Percentiles rank a stretch among this genome's conserved stretches.
Conservation (phyloP, 441 rosid genomes). For the Raphanus hybrid region DNA sequence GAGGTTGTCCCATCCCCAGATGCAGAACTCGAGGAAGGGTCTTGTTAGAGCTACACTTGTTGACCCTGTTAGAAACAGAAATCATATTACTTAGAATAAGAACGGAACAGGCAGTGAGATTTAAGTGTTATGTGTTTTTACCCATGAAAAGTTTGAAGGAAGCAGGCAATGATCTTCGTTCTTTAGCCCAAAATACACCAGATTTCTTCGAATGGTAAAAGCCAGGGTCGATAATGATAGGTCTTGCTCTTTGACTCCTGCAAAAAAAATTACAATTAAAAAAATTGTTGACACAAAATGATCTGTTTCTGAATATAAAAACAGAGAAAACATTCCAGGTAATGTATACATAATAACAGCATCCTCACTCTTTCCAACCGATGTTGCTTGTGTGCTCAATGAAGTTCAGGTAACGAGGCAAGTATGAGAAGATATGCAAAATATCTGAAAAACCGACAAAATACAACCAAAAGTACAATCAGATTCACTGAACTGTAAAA, state of each 20-base stretch:
- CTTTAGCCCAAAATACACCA: constrained; percentile 86
- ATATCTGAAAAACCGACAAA: constrained; percentile 70
- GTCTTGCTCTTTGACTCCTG: constrained; percentile 90
- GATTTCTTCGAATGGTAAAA: constrained; percentile 85
- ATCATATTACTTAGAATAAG: neutral
- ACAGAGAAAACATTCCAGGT: constrained; percentile 14
- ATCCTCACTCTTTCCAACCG: constrained; percentile 94
- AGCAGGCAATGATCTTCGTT: constrained; percentile 82
- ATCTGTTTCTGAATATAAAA: neutral
- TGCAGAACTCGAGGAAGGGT: constrained; percentile 79
- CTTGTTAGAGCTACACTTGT: constrained; percentile 65
- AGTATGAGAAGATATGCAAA: constrained; percentile 82
- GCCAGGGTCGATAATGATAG: constrained; percentile 87
- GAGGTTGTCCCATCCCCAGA: constrained; percentile 96
- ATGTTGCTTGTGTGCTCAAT: constrained; percentile 87
- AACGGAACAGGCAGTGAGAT: neutral
- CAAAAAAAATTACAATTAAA: constrained; percentile 23
- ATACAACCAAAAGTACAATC: constrained; percentile 10
- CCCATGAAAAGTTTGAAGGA: constrained; percentile 87
- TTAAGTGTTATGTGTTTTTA: constrained; percentile 39
- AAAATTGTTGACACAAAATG: neutral
- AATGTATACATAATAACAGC: constrained; percentile 36
- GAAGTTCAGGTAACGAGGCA: constrained; percentile 91
- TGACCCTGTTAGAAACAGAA: too few relatives aligned
- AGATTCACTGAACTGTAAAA: too few relatives aligned